Evolutionary conservation across 1,139 yeast species (phyloP).

Genomic region (Spathaspora sp.): DNA sequence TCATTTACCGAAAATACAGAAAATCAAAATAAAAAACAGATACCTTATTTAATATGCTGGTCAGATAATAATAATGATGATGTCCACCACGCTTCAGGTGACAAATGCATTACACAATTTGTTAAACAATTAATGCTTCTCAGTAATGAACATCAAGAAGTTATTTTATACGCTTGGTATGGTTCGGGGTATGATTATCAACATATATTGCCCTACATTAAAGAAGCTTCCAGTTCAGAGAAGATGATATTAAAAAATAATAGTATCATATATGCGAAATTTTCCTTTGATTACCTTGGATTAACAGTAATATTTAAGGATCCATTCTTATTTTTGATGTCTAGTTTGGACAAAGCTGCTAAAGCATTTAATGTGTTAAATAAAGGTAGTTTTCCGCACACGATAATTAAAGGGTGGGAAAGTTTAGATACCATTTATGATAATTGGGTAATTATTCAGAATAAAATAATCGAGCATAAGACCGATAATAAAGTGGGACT

Average conservation of each 20-base stretch:
- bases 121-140: not conserved
- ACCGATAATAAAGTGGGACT: not conserved
- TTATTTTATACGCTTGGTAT: constrained; percentile 3
- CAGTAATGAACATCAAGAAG: not conserved
- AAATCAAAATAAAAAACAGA: not conserved
- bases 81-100: not conserved
- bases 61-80: not conserved
- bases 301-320: not conserved
- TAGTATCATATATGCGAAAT: not conserved
- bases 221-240: not conserved
- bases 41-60: constrained; percentile 4
- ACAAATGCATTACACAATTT: not conserved
- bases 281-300: not conserved
- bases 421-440: not conserved
- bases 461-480: not conserved
- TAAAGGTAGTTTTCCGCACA: constrained; percentile 2
- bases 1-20: not conserved
- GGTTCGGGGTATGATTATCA: constrained; percentile 3
- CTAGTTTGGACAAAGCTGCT: constrained; percentile 2
- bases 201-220: not conserved
- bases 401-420: constrained; percentile 1
- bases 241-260: not conserved
- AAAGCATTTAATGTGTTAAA: constrained; percentile 2
- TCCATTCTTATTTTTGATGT: constrained; percentile 1
- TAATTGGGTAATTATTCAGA: constrained; percentile 1